Evolutionary conservation across 1,139 yeast species (phyloP), one percentile per base, ranked within the genome.

Genomic region (Magnusiomyces suaveolens): DNA sequence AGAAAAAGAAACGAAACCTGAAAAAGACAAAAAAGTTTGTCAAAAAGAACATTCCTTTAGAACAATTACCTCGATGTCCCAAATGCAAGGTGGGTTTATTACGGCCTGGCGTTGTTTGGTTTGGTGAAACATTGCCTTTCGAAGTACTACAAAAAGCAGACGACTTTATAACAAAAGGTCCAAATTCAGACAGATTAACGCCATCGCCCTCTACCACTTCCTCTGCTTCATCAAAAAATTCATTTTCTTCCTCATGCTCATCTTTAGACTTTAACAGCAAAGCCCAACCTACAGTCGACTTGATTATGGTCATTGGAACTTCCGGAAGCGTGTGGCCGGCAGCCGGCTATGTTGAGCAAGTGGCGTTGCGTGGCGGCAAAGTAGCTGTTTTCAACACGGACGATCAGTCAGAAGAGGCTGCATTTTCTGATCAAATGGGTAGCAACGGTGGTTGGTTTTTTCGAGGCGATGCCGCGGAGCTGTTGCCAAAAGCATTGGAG

Each of bases 31-130:
- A 49, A 21, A 49, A 49, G 36, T 39, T 39, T 26, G 23, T 39
- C 55, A 43, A 57, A 23, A 54, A 54, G 50, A 33, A 60, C 16
- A 69, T 86, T 1, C 70, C 73, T 1, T 76, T 73, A 51, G 66
- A 69, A 1, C 81, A 82, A 1, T 72, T 87, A n/a, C 96, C 96
- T 0, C 75, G 67, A 49, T 89, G 97, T 65, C 95, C 96, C 0
- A 70, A 72, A 10, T 88, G 97, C 64, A 67, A 72, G 14, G 71
- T 72, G 4, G 81, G 81, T 0, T 66, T 86, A 24, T 69, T 88
- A 55, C 74, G 96, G 29, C 96, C 97, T 0, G 96, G 94, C 0
- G 94, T 89, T 3, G 92, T 87, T 2, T 88, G 96, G 96, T 87
- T 84, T 69, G 96, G 96, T 2, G 97, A 88, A 67, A 77, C 88